These are phyloP conservation scores for Tricholoma hemisulphureum DNA, from an alignment of 768 basidiomycete genomes.

Conservation along the genomic window DNA sequence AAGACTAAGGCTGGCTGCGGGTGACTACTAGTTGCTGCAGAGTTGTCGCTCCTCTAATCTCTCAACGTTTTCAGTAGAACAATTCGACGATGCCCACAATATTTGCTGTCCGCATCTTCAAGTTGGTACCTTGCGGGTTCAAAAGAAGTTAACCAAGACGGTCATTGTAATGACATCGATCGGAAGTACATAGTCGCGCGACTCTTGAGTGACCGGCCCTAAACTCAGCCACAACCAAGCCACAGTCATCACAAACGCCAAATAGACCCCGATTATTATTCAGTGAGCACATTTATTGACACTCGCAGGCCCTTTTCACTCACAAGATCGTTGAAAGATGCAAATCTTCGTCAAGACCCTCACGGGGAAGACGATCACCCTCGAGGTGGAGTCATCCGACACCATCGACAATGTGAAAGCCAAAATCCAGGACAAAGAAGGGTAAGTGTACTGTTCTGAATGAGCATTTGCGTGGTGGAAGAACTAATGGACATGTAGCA, in stretches of 20 bases:
- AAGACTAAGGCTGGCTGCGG: no score
- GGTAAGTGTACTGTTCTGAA: constrained; percentile 31
- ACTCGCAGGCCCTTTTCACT: constrained; percentile 12
- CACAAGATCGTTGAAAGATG: constrained; percentile 33
- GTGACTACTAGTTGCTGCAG: no score
- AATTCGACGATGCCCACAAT: no score
- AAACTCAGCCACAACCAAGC: constrained; percentile 39
- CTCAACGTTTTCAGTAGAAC: no score
- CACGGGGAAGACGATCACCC: constrained; percentile 96
- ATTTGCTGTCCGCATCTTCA: no score
- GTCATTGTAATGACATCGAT: no score
- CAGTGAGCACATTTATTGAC: constrained; percentile 29
- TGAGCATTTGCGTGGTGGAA: neutral
- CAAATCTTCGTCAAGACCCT: constrained; percentile 75
- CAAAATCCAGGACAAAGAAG: constrained; percentile 60
- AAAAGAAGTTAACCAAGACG: no score
- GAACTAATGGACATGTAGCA: constrained; percentile 41
- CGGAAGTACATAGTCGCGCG: neutral
- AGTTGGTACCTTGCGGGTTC: no score
- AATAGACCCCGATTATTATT: constrained; percentile 7
- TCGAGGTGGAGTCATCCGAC: constrained; percentile 96
- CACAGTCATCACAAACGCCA: constrained; percentile 3
- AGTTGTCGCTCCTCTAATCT: no score
- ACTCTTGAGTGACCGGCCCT: constrained; percentile 29
- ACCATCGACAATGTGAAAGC: constrained; percentile 96